These are phyloP conservation scores for Coleophoma cylindrospora DNA, from an alignment of 2,329 filamentous ascomycete genomes.

Conservation along the genomic window DNA sequence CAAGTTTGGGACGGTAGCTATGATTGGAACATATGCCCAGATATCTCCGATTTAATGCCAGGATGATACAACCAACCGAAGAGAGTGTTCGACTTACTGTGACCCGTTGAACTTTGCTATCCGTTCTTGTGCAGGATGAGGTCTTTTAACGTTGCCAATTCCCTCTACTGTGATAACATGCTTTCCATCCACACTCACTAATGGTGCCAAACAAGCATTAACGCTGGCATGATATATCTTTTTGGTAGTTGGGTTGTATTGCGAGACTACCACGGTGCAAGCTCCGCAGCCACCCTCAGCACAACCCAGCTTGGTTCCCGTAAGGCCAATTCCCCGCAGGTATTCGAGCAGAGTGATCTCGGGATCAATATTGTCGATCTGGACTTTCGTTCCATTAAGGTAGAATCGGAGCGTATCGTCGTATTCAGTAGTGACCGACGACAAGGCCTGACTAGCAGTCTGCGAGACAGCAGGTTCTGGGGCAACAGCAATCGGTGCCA, in stretches of 20 bases:
- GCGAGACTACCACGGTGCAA: conserved; percentile 91
- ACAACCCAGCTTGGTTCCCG: conserved; percentile 94
- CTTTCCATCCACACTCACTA: conserved; percentile 92
- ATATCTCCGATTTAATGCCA: too few relatives aligned
- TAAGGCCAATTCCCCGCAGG: conserved; percentile 84
- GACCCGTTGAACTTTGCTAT: conserved; percentile 89
- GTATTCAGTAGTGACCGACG: conserved; percentile 67
- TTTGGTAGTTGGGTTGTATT: conserved; percentile 80
- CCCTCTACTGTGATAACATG: conserved; percentile 98
- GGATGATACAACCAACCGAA: too few relatives aligned
- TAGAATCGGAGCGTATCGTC: conserved; percentile 90
- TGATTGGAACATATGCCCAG: too few relatives aligned
- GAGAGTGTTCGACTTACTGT: conserved; percentile 38
- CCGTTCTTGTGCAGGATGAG: conserved; percentile 86
- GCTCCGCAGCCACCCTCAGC: conserved; percentile 95
- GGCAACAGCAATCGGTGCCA: conserved; percentile 53
- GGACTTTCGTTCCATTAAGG: conserved; percentile 87
- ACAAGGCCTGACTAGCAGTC: conserved; percentile 34
- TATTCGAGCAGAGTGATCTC: conserved; percentile 92
- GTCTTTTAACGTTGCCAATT: conserved; percentile 80
- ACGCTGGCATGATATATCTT: conserved; percentile 94
- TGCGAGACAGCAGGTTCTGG: conserved; percentile 28
- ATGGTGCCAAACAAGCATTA: conserved; percentile 89
- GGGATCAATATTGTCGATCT: conserved; percentile 81
- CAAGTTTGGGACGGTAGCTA: too few relatives aligned